Conservation (phyloP, 2,329 filamentous ascomycete genomes). For the Zalaria obscura region DNA sequence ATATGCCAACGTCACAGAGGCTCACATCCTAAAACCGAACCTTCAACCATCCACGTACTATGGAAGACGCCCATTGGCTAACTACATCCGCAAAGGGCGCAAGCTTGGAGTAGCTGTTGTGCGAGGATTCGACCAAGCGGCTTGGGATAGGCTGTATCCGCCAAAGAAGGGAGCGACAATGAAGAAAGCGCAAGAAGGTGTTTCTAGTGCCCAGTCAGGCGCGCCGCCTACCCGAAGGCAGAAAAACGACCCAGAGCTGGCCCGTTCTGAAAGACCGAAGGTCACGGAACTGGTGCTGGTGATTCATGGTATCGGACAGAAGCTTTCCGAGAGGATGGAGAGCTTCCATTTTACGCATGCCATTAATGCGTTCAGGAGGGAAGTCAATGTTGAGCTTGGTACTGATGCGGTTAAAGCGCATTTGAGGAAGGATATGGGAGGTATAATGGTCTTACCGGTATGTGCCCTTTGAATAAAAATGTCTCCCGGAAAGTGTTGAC, state of each 20-base stretch:
- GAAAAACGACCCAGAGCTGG: constrained; percentile 44
- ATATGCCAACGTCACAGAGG: constrained; percentile 63
- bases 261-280: constrained; percentile 47
- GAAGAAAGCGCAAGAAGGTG: constrained; percentile 28
- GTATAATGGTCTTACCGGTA: constrained; percentile 79
- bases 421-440: constrained; percentile 63
- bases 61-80: constrained; percentile 63
- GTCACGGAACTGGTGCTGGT: constrained; percentile 84
- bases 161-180: constrained; percentile 25
- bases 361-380: constrained; percentile 77
- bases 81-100: constrained; percentile 66
- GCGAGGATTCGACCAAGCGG: constrained; percentile 67
- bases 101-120: constrained; percentile 78
- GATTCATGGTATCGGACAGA: constrained; percentile 92
- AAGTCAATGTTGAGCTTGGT: constrained; percentile 71
- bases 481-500: no score
- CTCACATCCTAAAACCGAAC: constrained; percentile 76
- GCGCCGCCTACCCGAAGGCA: constrained; percentile 23
- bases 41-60: constrained; percentile 77
- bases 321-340: constrained; percentile 85
- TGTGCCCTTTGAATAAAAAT: constrained; percentile 3
- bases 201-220: constrained; percentile 29
- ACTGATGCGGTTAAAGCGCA: constrained; percentile 60
- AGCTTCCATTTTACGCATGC: constrained; percentile 96
- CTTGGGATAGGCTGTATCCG: constrained; percentile 63